These are phyloP conservation scores for Chernovozyma aurita DNA, from an alignment of 1,139 yeast species.

Conservation along the genomic window DNA sequence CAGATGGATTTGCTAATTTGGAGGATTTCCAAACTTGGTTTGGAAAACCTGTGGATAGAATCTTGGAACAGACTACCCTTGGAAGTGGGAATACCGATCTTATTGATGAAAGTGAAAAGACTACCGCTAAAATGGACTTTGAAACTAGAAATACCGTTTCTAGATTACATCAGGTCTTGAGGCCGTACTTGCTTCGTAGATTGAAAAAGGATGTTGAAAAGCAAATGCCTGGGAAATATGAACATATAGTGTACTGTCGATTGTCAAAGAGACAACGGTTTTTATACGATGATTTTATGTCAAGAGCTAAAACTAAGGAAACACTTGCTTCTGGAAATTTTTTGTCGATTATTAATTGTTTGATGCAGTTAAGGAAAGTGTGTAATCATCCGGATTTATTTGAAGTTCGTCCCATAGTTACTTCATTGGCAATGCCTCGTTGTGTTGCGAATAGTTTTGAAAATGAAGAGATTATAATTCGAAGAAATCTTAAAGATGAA, in stretches of 20 bases:
- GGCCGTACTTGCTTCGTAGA: constrained; percentile 89
- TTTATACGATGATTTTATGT: constrained; percentile 94
- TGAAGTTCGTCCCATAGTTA: constrained; percentile 91
- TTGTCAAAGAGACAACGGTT: constrained; percentile 89
- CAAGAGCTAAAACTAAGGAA: constrained; percentile 91
- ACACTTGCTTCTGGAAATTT: constrained; percentile 94
- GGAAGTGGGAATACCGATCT: constrained; percentile 39
- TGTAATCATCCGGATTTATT: constrained; percentile 97
- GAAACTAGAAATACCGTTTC: constrained; percentile 85
- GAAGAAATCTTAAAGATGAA: constrained; percentile 29
- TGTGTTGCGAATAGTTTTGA: constrained; percentile 56
- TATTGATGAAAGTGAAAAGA: constrained; percentile 37
- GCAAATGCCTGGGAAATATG: constrained; percentile 98
- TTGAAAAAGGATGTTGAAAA: constrained; percentile 95
- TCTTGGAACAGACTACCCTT: constrained; percentile 62
- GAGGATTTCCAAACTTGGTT: constrained; percentile 98
- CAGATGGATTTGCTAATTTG: constrained; percentile 93
- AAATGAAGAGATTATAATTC: constrained; percentile 39
- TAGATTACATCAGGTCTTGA: constrained; percentile 84
- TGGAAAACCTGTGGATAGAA: constrained; percentile 90
- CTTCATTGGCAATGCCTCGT: constrained; percentile 73
- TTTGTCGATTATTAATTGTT: constrained; percentile 89
- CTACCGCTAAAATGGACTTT: constrained; percentile 39
- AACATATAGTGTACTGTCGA: constrained; percentile 89
- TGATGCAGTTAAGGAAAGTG: constrained; percentile 96